phyloP scores from a whole-genome alignment of 106 monocot species.

The Amphibolis antarctica region DNA sequence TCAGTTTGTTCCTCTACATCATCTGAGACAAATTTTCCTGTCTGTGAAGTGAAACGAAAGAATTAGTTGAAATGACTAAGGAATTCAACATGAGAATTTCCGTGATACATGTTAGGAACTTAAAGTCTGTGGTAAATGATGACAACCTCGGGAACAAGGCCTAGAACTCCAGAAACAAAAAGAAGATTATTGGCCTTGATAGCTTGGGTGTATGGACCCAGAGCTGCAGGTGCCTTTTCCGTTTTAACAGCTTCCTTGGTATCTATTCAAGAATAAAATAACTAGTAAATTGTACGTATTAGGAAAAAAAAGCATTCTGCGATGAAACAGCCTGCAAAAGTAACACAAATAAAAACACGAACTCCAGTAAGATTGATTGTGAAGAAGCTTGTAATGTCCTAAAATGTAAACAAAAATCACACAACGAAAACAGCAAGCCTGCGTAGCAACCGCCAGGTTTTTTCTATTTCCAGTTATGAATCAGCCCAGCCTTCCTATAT shows the following conservation, averaged over 20 bases:
- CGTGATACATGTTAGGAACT: background rate
- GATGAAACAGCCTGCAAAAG: background rate
- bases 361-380: no score
- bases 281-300: background rate
- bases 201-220: slow-evolving; percentile 95
- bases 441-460: background rate
- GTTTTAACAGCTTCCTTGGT: slow-evolving; percentile 70
- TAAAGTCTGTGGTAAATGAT: background rate
- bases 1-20: slow-evolving; percentile 74
- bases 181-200: slow-evolving; percentile 86
- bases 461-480: background rate
- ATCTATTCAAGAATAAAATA: slow-evolving; percentile 17
- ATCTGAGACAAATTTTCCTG: slow-evolving; percentile 79
- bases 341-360: background rate
- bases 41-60: slow-evolving; percentile 29
- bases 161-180: slow-evolving; percentile 87
- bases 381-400: no score
- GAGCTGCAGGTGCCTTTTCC: slow-evolving; percentile 86
- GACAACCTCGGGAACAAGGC: slow-evolving; percentile 83
- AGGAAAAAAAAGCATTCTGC: background rate
- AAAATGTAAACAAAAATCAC: no score
- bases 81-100: background rate
- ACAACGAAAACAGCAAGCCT: no score
- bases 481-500: background rate
- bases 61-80: background rate